Evolutionary conservation across 345 rosid species (phyloP).

Genomic region (Capsella bursapastoris): DNA sequence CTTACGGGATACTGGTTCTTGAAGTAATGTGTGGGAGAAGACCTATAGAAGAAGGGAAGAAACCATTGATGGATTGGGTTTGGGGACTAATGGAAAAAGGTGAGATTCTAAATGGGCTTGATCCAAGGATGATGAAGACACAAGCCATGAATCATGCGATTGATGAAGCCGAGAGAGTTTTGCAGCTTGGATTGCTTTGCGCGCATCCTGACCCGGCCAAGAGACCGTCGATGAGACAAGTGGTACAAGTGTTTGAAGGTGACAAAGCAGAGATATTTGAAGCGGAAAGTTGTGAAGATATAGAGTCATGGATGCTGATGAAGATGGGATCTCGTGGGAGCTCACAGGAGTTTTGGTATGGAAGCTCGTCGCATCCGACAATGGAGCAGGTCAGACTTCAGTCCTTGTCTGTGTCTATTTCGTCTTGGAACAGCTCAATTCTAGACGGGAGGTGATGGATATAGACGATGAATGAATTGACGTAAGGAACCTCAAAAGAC

Average conservation of each 20-base stretch:
- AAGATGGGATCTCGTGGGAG: slow-evolving; percentile 42
- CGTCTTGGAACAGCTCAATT: slow-evolving; percentile 43
- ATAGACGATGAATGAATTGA: background rate
- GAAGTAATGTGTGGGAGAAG: slow-evolving; percentile 59
- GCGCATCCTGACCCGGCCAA: slow-evolving; percentile 48
- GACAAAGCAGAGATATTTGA: slow-evolving; percentile 31
- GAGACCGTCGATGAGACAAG: slow-evolving; percentile 62
- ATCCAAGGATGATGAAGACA: slow-evolving; percentile 39
- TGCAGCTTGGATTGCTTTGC: slow-evolving; percentile 56
- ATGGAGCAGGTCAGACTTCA: slow-evolving; percentile 41
- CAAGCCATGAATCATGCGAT: slow-evolving; percentile 8
- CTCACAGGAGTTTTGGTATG: slow-evolving; percentile 41
- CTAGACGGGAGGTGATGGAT: slow-evolving; percentile 40
- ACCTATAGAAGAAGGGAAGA: slow-evolving; percentile 58
- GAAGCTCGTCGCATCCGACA: slow-evolving; percentile 39
- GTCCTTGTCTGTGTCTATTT: slow-evolving; percentile 34
- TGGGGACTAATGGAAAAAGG: slow-evolving; percentile 45
- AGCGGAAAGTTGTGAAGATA: slow-evolving; percentile 38
- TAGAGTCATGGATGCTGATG: slow-evolving; percentile 42
- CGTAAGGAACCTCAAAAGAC: background rate
- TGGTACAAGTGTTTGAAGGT: slow-evolving; percentile 51
- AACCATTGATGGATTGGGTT: slow-evolving; percentile 49
- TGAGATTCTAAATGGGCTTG: slow-evolving; percentile 39
- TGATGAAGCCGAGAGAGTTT: slow-evolving; percentile 47
- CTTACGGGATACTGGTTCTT: slow-evolving; percentile 53